Evolutionary conservation across 371 early-diverging fungal species (phyloP), one percentile per base, ranked within the genome.

Genomic region (Mucor indicus): DNA sequence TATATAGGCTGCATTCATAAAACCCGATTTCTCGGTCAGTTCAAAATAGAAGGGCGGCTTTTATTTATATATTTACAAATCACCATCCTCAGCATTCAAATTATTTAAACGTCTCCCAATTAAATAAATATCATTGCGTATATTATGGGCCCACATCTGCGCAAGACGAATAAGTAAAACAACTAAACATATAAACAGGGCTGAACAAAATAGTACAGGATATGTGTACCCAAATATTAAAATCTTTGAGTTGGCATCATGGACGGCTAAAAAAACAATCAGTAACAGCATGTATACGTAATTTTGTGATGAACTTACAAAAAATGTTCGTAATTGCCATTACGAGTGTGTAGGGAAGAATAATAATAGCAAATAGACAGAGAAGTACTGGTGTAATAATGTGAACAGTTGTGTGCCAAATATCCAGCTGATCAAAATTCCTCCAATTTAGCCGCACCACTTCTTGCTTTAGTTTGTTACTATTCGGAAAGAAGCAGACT

Each of bases 61-160:
- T n/a, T n/a, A n/a, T n/a, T n/a, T n/a, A n/a, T n/a, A n/a, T n/a
- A n/a, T n/a, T n/a, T n/a, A n/a, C n/a, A n/a, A n/a, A n/a, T n/a
- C n/a, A n/a, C n/a, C n/a, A n/a, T n/a, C n/a, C n/a, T n/a, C n/a
- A n/a, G n/a, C 48, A 10, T 49, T 53, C 29, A 86, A 38, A 38
- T 85, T 85, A 48, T 83, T 84, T 39, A 85, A 62, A 35, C 61
- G 76, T 22, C 57, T 64, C 7, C 86, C 86, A 21, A 81, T 64
- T 33, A 83, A 50, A 42, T 86, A 86, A 36, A 69, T 69, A 23
- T 74, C 72, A 22, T 86, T 80, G 7, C 79, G 71, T 9, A 85
- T 72, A 25, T 53, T 53, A 13, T 64, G 62, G 17, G 72, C 60
- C 82, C 81, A 83, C 1, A 49, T 49, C 8, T 38, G 42, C 15